A percentile compares a stretch with the other conserved stretches of the same genome.
Conservation (phyloP, 495 filamentous ascomycete species). For the Hypoxylon lenormandii region DNA sequence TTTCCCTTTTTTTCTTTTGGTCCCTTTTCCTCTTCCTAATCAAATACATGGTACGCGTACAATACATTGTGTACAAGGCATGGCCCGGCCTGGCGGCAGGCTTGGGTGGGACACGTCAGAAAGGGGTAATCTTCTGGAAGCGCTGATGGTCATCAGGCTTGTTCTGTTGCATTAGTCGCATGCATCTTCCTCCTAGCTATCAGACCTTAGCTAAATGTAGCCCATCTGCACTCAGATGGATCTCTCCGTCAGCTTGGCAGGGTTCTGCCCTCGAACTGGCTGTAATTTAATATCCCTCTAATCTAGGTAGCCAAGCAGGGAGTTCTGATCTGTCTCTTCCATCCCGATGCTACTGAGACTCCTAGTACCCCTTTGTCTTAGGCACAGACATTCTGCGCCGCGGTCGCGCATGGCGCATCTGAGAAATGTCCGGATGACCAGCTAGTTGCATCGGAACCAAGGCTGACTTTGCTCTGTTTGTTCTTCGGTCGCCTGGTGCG, state of each 20-base stretch:
- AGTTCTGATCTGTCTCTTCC: neutral
- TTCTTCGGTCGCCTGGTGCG: neutral
- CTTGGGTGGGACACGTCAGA: neutral
- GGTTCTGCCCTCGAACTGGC: neutral
- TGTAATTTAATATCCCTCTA: neutral
- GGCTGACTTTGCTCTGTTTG: conserved; percentile 18
- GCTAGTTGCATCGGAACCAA: conserved; percentile 5
- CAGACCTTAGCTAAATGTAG: neutral
- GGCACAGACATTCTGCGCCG: conserved; percentile 22
- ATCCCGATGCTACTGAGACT: neutral
- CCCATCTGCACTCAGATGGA: neutral
- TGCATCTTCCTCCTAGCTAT: neutral
- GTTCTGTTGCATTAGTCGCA: conserved; percentile 2
- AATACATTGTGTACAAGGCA: neutral
- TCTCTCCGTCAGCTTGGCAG: neutral
- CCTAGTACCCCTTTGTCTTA: conserved; percentile 6
- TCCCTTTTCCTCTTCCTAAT: too few species aligned
- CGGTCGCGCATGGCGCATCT: conserved; percentile 20
- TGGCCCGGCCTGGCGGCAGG: too few species aligned
- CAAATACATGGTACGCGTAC: too few species aligned
- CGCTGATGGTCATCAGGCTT: conserved; percentile 1
- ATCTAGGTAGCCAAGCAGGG: neutral
- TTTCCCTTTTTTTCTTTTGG: neutral
- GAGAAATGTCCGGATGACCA: conserved; percentile 30
- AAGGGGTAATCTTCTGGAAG: conserved; percentile 2